Percentiles rank a stretch among this genome's conserved stretches.
phyloP scores from a whole-genome alignment of 306 rosid genomes.

The Dalbergia cochinchinensis region DNA sequence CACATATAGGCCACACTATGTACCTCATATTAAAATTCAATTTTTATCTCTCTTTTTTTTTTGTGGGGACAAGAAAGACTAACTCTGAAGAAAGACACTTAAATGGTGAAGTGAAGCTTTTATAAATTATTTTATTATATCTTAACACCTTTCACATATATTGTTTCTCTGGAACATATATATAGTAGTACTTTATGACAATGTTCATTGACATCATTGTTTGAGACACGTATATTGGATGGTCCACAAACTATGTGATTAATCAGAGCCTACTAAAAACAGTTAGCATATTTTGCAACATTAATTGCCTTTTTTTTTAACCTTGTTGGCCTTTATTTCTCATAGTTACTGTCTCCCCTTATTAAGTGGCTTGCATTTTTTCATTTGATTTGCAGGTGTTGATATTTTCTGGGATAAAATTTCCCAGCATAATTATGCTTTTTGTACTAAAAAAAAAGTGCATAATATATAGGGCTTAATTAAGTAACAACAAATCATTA shows the following conservation, averaged over 20 bases:
- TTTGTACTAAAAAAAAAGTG: conserved; percentile 46
- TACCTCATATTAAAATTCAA: no score
- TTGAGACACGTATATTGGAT: conserved; percentile 44
- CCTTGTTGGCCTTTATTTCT: conserved; percentile 38
- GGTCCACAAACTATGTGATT: conserved; percentile 53
- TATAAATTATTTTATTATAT: no score
- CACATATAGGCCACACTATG: no score
- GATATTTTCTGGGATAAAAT: conserved; percentile 42
- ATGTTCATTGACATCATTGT: conserved; percentile 52
- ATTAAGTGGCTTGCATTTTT: conserved; percentile 50
- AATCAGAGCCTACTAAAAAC: conserved; percentile 16
- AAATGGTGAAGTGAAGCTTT: no score
- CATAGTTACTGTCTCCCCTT: conserved; percentile 56
- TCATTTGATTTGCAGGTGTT: conserved; percentile 26
- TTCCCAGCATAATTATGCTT: conserved; percentile 48
- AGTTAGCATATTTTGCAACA: conserved; percentile 10
- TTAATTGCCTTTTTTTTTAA: neutral
- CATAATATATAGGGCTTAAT: conserved; percentile 47
- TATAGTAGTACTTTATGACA: conserved; percentile 4
- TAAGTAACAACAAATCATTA: conserved; percentile 47
- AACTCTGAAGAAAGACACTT: no score
- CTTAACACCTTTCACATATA: no score
- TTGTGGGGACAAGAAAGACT: no score
- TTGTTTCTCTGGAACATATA: neutral
- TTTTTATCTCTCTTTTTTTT: no score